Evolutionary conservation across 1,139 yeast species (phyloP).

Genomic region (Pichia sp.): DNA sequence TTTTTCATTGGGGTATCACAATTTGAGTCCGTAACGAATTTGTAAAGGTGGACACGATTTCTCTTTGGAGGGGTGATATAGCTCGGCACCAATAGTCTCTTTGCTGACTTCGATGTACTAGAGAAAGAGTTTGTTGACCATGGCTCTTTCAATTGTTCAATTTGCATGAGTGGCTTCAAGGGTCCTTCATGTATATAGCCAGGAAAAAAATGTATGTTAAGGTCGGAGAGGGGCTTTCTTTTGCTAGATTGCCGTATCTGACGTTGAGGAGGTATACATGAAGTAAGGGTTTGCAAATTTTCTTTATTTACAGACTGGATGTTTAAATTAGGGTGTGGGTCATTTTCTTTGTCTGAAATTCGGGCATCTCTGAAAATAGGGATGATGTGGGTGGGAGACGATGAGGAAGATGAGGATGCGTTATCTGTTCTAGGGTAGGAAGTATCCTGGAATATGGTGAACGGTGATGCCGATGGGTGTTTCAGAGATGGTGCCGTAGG

Average conservation of each 20-base stretch:
- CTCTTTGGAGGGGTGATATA: constrained; percentile 17
- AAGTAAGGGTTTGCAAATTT: neutral
- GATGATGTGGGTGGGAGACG: neutral
- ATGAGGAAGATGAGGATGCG: neutral
- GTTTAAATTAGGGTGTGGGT: neutral
- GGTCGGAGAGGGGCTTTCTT: constrained; percentile 12
- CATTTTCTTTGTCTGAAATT: constrained; percentile 2
- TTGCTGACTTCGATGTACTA: neutral
- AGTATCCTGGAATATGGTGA: constrained; percentile 13
- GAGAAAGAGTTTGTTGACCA: constrained; percentile 14
- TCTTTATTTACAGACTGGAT: constrained; percentile 1
- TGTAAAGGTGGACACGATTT: constrained; percentile 8
- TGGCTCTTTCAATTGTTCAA: constrained; percentile 13
- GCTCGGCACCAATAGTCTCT: constrained; percentile 11
- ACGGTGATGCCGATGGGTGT: constrained; percentile 1
- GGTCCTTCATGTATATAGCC: constrained; percentile 9
- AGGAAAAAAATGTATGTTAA: constrained; percentile 13
- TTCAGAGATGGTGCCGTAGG: constrained; percentile 1
- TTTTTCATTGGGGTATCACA: neutral
- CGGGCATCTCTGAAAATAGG: neutral
- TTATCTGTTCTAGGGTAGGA: neutral
- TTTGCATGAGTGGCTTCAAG: constrained; percentile 1
- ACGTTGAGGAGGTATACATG: neutral
- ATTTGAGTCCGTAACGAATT: constrained; percentile 1
- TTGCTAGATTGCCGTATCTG: neutral